Conservation (phyloP, 352 stramenopile genomes). For the Phytopythium kandeliae region DNA sequence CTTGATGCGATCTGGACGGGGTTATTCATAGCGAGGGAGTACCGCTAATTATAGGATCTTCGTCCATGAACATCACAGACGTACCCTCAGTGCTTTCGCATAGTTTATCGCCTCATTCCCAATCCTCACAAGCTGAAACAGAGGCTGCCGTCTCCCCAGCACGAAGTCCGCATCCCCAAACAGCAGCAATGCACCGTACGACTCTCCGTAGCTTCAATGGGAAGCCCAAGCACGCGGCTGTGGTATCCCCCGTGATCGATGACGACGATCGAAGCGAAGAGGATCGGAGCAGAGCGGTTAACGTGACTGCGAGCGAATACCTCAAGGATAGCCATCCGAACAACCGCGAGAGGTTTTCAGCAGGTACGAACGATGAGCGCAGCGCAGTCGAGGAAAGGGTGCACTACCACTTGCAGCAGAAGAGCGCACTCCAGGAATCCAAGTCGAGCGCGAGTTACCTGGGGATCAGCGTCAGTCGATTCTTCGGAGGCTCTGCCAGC, state of each 20-base stretch:
- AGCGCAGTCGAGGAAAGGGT: not conserved
- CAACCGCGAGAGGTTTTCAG: not conserved
- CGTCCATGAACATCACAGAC: no score
- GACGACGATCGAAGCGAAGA: conserved; percentile 12
- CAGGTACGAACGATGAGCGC: not conserved
- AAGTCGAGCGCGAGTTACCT: not conserved
- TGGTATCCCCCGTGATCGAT: conserved; percentile 44
- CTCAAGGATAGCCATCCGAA: not conserved
- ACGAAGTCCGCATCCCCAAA: not conserved
- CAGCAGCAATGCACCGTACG: not conserved
- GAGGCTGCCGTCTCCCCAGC: no score
- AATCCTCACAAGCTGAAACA: no score
- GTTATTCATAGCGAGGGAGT: no score
- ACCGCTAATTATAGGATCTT: no score
- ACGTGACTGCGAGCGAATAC: not conserved
- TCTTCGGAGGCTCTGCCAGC: conserved; percentile 13
- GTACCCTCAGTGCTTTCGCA: no score
- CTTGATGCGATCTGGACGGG: no score
- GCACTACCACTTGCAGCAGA: conserved; percentile 21
- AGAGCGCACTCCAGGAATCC: conserved; percentile 10
- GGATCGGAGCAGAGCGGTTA: not conserved
- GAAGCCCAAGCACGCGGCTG: conserved; percentile 43
- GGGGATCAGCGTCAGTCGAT: conserved; percentile 13
- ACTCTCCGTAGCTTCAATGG: conserved; percentile 7
- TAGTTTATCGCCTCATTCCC: no score